These are phyloP conservation scores for Aspergillus hiratsukae DNA, from an alignment of 2,329 filamentous ascomycete species.

Conservation along the genomic window DNA sequence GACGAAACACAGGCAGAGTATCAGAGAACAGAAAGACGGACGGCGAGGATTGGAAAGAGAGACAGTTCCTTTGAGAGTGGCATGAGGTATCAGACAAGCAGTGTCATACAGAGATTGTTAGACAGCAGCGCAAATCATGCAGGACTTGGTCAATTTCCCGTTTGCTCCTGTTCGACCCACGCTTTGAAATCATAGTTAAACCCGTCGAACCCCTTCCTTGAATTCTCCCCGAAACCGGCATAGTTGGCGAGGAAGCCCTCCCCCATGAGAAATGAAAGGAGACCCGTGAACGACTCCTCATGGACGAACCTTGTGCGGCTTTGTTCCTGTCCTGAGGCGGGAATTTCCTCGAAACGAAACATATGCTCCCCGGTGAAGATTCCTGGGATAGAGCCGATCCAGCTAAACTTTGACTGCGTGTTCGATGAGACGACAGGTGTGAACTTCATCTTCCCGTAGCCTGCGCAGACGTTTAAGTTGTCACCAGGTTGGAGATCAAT, in stretches of 20 bases:
- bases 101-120: not conserved
- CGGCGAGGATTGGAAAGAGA: not conserved
- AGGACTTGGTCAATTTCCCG: not conserved
- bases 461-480: not conserved
- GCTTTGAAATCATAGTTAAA: constrained; percentile 6
- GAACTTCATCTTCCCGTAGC: constrained; percentile 9
- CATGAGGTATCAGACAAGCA: not conserved
- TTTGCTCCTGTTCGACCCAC: constrained; percentile 4
- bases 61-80: not conserved
- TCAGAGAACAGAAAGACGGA: not conserved
- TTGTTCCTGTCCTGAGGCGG: not conserved
- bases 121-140: not conserved
- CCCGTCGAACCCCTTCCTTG: not conserved
- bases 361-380: constrained; percentile 5
- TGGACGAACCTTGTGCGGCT: constrained; percentile 3
- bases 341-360: constrained; percentile 3
- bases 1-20: not conserved
- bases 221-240: not conserved
- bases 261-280: constrained; percentile 6
- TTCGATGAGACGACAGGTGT: not conserved
- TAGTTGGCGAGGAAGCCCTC: not conserved
- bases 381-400: constrained; percentile 1
- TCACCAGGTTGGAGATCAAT: constrained; percentile 4
- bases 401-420: not conserved
- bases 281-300: constrained; percentile 5